phyloP scores from a whole-genome alignment of 805 yeast genomes.

The Starmerella floricola region DNA sequence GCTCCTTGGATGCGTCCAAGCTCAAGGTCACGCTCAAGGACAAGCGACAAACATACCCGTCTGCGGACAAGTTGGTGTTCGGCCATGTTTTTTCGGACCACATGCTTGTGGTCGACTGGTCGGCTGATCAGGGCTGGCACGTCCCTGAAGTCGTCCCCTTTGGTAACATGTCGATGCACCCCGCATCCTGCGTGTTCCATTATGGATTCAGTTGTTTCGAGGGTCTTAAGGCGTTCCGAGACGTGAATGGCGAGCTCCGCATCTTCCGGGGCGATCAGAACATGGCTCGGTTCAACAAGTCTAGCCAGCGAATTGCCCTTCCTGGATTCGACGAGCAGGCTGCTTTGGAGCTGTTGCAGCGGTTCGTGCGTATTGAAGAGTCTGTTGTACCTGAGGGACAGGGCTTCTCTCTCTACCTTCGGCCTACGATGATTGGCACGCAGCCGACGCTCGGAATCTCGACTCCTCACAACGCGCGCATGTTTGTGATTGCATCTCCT shows the following conservation, averaged over 20 bases:
- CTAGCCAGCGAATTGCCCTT: constrained; percentile 79
- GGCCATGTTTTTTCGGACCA: constrained; percentile 75
- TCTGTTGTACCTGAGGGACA: constrained; percentile 69
- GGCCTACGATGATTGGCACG: constrained; percentile 95
- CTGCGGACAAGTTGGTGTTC: constrained; percentile 54
- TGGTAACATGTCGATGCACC: constrained; percentile 64
- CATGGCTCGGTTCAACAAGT: constrained; percentile 80
- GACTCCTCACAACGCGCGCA: constrained; percentile 65
- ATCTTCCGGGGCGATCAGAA: constrained; percentile 86
- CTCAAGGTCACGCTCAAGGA: constrained; percentile 38
- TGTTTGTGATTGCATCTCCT: constrained; percentile 84
- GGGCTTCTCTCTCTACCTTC: constrained; percentile 83
- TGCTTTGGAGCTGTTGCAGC: constrained; percentile 60
- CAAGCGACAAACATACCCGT: constrained; percentile 42
- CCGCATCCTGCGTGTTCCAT: constrained; percentile 83
- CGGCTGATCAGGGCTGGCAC: constrained; percentile 65
- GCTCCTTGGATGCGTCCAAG: constrained; percentile 42
- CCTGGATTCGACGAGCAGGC: constrained; percentile 77
- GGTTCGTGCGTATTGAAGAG: constrained; percentile 62
- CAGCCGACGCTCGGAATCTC: constrained; percentile 78
- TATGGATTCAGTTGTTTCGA: constrained; percentile 91
- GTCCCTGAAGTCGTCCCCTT: constrained; percentile 82
- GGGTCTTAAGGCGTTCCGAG: constrained; percentile 85
- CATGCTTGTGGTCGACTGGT: constrained; percentile 82
- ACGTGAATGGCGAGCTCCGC: constrained; percentile 46